Percentiles rank a stretch among this genome's conserved stretches.
Evolutionary conservation across 805 yeast genomes (phyloP).

Genomic region (Sugiyamaella mastotermitis): DNA sequence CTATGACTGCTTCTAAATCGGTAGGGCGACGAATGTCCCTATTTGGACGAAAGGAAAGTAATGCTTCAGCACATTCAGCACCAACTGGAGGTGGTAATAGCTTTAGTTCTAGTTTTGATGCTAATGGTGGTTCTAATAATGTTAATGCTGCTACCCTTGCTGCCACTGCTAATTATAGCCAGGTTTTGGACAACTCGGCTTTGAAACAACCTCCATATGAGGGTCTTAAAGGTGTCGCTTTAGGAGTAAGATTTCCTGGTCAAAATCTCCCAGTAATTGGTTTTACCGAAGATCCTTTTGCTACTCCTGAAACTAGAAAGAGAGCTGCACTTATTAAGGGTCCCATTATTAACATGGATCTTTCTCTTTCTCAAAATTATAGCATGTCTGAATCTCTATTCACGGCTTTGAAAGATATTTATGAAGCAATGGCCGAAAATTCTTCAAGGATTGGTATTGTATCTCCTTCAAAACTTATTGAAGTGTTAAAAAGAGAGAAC

Average conservation of each 20-base stretch:
- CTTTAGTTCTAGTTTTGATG: background rate
- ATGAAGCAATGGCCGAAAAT: conserved; percentile 76
- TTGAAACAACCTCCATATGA: conserved; percentile 10
- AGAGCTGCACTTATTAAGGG: conserved; percentile 72
- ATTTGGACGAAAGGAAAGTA: conserved; percentile 7
- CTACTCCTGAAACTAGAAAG: conserved; percentile 67
- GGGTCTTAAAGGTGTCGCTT: conserved; percentile 29
- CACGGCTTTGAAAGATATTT: conserved; percentile 74
- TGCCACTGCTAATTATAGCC: background rate
- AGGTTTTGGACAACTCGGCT: conserved; percentile 7
- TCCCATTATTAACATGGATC: conserved; percentile 79
- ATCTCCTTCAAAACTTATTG: conserved; percentile 70
- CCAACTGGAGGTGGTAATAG: background rate
- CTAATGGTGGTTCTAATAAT: background rate
- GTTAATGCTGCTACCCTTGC: background rate
- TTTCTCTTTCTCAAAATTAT: conserved; percentile 48
- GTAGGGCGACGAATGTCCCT: conserved; percentile 8
- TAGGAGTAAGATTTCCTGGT: conserved; percentile 36
- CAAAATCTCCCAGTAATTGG: conserved; percentile 44
- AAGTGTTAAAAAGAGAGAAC: conserved; percentile 73
- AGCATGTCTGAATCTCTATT: conserved; percentile 46
- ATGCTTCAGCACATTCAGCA: background rate
- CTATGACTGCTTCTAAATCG: conserved; percentile 1
- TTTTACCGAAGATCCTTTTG: conserved; percentile 35
- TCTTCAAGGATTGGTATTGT: conserved; percentile 70